Percentiles rank a stretch among this genome's conserved stretches.
Evolutionary conservation across 2,329 filamentous ascomycete species (phyloP).

Genomic region (Penicillium sp.): DNA sequence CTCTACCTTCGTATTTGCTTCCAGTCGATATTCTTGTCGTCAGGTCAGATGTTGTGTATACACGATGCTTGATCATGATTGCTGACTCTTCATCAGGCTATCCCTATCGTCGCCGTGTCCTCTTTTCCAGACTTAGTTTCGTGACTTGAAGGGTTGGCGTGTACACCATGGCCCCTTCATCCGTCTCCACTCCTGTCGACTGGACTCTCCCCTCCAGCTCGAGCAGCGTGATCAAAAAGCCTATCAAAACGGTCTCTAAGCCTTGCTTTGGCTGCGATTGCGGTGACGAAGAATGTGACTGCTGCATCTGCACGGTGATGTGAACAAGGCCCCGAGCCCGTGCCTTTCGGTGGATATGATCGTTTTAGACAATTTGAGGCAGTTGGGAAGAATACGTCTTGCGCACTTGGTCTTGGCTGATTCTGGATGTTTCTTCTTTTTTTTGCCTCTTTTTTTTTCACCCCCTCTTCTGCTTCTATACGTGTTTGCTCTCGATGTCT

Average conservation of each 20-base stretch:
- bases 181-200: conserved; percentile 28
- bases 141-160: not conserved
- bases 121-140: not conserved
- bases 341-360: not conserved
- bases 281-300: conserved; percentile 42
- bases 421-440: not conserved
- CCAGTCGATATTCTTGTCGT: not conserved
- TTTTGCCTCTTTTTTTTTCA: not conserved
- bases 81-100: conserved; percentile 1
- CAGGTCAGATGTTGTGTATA: not conserved
- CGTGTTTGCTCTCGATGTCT: not conserved
- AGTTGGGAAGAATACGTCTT: not conserved
- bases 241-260: conserved; percentile 40
- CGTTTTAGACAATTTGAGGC: not conserved
- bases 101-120: not conserved
- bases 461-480: not conserved
- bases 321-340: conserved; percentile 16
- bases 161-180: conserved; percentile 18
- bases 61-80: not conserved
- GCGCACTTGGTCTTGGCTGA: not conserved
- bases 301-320: conserved; percentile 43
- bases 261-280: conserved; percentile 44
- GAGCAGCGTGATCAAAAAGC: conserved; percentile 36
- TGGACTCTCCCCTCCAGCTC: conserved; percentile 37
- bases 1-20: not conserved